Conservation (phyloP, 495 filamentous ascomycete genomes). For the Ascodesmis nigricans region DNA sequence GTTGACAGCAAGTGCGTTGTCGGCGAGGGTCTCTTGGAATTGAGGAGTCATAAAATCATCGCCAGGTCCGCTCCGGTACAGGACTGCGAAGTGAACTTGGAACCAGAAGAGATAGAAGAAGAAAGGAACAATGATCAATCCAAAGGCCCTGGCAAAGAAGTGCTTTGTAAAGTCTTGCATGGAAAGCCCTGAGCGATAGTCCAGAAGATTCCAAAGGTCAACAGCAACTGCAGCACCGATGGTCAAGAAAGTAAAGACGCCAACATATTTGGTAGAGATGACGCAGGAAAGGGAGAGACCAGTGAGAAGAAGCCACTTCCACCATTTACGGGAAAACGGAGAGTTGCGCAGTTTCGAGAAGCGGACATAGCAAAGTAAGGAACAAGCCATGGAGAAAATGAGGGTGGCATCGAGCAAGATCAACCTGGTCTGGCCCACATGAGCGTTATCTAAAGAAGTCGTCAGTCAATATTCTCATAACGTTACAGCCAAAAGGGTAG, state of each 20-base stretch:
- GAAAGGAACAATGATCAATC: conserved; percentile 75
- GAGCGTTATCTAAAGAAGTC: conserved; percentile 51
- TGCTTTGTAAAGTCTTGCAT: conserved; percentile 70
- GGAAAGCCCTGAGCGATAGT: conserved; percentile 60
- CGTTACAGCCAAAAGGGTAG: conserved; percentile 3
- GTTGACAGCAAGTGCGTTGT: conserved; percentile 77
- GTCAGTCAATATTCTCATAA: background rate
- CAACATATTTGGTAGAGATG: conserved; percentile 96
- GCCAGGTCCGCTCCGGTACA: conserved; percentile 72
- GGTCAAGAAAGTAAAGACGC: conserved; percentile 88
- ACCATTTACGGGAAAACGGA: conserved; percentile 87
- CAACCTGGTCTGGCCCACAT: conserved; percentile 87
- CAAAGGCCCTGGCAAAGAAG: conserved; percentile 62
- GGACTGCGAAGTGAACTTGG: conserved; percentile 89
- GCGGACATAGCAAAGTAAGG: conserved; percentile 76
- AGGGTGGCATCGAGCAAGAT: conserved; percentile 90
- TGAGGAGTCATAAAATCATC: conserved; percentile 98
- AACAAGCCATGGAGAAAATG: conserved; percentile 87
- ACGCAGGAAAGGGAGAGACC: conserved; percentile 88
- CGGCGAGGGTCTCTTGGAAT: conserved; percentile 88
- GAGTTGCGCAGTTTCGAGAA: conserved; percentile 93
- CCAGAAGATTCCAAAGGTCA: conserved; percentile 84
- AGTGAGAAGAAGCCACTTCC: conserved; percentile 95
- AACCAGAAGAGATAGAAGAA: conserved; percentile 99
- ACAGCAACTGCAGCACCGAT: conserved; percentile 84